Conservation (phyloP, 306 rosid species). For the Castanospermum australe region DNA sequence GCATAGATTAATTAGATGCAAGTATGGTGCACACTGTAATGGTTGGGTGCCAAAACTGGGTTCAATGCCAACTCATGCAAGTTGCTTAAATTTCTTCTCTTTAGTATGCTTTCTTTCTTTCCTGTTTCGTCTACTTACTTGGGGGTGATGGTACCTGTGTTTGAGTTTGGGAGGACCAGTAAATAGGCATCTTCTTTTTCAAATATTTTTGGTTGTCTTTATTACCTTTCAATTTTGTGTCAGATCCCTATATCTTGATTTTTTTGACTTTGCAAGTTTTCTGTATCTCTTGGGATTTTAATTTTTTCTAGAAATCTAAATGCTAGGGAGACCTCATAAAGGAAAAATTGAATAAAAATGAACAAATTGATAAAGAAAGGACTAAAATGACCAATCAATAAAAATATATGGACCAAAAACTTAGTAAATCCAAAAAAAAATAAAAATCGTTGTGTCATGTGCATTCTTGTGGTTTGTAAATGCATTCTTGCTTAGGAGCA, state of each 20-base stretch:
- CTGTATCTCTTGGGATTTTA: not conserved
- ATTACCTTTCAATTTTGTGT: not conserved
- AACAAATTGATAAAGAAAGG: no score
- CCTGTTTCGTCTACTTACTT: not conserved
- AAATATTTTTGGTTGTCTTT: not conserved
- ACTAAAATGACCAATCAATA: no score
- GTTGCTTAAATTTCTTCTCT: not conserved
- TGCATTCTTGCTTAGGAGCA: no score
- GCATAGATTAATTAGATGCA: not conserved
- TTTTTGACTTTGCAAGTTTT: not conserved
- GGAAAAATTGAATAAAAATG: no score
- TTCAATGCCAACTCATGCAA: no score
- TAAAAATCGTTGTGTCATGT: no score
- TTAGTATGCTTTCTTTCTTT: not conserved
- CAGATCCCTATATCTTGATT: not conserved
- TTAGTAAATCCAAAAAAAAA: no score
- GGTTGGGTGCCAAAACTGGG: not conserved
- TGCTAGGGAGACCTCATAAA: not conserved
- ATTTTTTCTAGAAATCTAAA: not conserved
- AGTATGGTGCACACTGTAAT: not conserved
- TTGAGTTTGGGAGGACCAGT: not conserved
- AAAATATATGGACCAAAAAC: no score
- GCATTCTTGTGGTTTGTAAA: no score
- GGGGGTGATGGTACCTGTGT: not conserved
- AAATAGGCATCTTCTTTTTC: not conserved